Conservation (phyloP, 1,284 basidiomycete species). For the Ganoderma lingzhi region DNA sequence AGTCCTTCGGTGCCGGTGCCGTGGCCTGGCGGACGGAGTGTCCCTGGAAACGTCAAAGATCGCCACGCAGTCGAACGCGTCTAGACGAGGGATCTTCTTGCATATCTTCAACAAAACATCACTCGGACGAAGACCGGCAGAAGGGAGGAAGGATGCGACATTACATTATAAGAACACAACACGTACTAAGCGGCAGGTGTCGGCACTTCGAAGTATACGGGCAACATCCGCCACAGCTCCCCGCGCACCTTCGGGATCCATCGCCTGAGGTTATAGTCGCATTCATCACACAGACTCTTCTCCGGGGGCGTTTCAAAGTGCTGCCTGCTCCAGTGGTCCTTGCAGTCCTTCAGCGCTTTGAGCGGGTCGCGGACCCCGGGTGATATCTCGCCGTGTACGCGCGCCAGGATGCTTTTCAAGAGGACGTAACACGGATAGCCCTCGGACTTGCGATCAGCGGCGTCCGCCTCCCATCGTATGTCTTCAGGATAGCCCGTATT, state of each 20-base stretch:
- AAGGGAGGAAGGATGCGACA: no score
- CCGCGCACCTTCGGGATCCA: not conserved
- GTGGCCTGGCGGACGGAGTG: no score
- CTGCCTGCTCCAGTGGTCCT: not conserved
- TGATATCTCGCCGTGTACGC: not conserved
- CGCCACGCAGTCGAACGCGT: no score
- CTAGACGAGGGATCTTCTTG: no score
- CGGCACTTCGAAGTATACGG: constrained; percentile 4
- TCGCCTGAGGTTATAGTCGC: not conserved
- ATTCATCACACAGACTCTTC: not conserved
- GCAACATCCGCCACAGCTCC: not conserved
- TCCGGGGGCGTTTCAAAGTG: no score
- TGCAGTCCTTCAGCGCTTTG: constrained; percentile 5
- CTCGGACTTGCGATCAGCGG: not conserved
- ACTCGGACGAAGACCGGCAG: no score
- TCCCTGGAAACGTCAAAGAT: no score
- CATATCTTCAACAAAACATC: no score
- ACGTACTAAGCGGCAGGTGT: not conserved
- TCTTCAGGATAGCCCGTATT: not conserved
- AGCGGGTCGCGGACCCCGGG: not conserved
- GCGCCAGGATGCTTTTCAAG: not conserved
- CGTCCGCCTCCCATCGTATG: not conserved
- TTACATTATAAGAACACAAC: no score
- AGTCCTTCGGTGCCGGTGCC: no score
- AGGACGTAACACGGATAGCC: not conserved